Conservation (phyloP, 106 monocot genomes). For the Ottelia alismoides region DNA sequence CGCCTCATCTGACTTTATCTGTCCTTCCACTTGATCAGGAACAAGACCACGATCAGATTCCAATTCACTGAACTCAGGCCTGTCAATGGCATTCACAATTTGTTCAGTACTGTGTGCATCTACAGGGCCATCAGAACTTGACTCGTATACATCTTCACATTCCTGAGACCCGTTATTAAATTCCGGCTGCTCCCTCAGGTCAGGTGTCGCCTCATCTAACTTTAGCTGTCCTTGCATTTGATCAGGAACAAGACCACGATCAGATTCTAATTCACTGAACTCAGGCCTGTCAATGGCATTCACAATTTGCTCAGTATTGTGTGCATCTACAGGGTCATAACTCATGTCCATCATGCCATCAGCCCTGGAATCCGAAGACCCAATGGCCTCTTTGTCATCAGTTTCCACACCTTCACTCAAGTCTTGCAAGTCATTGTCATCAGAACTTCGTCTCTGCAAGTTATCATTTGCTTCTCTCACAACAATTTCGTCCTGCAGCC, state of each 20-base stretch:
- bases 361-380: too few relatives aligned
- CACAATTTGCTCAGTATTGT: not conserved
- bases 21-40: not conserved
- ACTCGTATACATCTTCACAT: constrained; percentile 19
- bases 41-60: too few relatives aligned
- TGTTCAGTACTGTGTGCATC: not conserved
- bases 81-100: too few relatives aligned
- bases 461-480: not conserved
- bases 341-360: not conserved
- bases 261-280: too few relatives aligned
- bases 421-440: too few relatives aligned
- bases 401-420: too few relatives aligned
- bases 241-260: too few relatives aligned
- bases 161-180: not conserved
- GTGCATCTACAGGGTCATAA: not conserved
- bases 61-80: not conserved
- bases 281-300: too few relatives aligned
- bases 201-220: too few relatives aligned
- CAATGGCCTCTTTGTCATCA: too few relatives aligned
- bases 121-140: not conserved
- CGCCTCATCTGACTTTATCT: not conserved
- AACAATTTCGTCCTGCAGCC: not conserved
- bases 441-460: too few relatives aligned
- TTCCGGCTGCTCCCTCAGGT: too few relatives aligned
- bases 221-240: not conserved